phyloP scores from a whole-genome alignment of 768 basidiomycete genomes.

The Grammothele lineata region DNA sequence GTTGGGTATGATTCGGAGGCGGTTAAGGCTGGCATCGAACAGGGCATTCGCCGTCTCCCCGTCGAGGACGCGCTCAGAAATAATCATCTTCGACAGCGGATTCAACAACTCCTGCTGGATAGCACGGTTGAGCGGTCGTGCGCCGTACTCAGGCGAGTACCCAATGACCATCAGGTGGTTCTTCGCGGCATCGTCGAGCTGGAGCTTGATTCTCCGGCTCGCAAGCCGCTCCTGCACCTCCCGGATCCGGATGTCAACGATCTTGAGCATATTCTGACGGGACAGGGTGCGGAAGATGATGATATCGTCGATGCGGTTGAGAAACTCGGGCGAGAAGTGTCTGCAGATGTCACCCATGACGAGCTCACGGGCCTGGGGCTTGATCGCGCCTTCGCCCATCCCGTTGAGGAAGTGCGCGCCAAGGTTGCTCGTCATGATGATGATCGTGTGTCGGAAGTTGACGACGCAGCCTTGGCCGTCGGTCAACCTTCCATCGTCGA shows the following conservation, averaged over 20 bases:
- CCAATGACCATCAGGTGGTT: conserved; percentile 70
- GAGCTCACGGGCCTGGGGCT: conserved; percentile 49
- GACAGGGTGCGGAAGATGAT: conserved; percentile 84
- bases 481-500: conserved; percentile 90
- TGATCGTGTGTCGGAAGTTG: conserved; percentile 87
- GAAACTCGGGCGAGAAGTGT: conserved; percentile 91
- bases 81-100: conserved; percentile 79
- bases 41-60: conserved; percentile 71
- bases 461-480: conserved; percentile 90
- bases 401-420: conserved; percentile 77
- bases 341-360: conserved; percentile 77
- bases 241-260: conserved; percentile 83
- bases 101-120: conserved; percentile 93
- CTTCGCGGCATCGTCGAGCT: conserved; percentile 71
- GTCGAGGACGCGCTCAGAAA: conserved; percentile 79
- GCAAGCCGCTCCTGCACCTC: conserved; percentile 82
- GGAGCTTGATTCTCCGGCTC: conserved; percentile 75
- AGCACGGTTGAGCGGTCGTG: conserved; percentile 85
- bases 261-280: conserved; percentile 67
- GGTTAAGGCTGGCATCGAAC: conserved; percentile 84
- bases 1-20: conserved; percentile 75
- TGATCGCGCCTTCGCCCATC: conserved; percentile 67
- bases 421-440: conserved; percentile 93
- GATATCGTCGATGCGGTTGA: conserved; percentile 87
- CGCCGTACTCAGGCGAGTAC: conserved; percentile 83